Conservation (phyloP, 225 moss, liverwort and hornwort species). For the Pseudisothecium myosuroides region DNA sequence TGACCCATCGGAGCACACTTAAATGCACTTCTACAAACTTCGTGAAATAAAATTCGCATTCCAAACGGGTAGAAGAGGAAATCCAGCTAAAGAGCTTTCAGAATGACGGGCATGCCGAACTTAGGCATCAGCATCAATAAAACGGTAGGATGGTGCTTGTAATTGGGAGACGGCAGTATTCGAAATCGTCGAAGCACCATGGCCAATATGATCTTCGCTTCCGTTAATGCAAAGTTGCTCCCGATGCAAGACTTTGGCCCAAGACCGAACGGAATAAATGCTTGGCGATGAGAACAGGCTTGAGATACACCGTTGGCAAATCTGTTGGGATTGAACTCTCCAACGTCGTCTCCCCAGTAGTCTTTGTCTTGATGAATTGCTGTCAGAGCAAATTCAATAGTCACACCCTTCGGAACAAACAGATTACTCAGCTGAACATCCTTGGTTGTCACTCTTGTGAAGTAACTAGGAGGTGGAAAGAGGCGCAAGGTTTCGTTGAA, state of each 20-base stretch:
- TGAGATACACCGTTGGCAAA: not conserved
- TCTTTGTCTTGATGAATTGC: constrained; percentile 28
- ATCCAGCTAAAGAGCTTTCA: not conserved
- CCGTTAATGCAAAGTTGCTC: constrained; percentile 43
- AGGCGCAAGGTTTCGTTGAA: not conserved
- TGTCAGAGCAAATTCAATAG: constrained; percentile 13
- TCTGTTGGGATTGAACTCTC: not conserved
- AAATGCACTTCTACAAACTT: not conserved
- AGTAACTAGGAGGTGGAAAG: not conserved
- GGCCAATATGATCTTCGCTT: constrained; percentile 36
- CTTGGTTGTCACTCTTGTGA: not conserved
- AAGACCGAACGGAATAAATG: constrained; percentile 37
- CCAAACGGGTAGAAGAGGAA: too few species aligned
- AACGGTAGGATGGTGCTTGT: constrained; percentile 19
- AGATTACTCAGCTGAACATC: constrained; percentile 27
- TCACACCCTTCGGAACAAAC: constrained; percentile 37
- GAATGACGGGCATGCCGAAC: not conserved
- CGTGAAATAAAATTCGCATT: not conserved
- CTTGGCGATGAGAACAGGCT: constrained; percentile 18
- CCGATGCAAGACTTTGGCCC: constrained; percentile 58
- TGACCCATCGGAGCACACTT: not conserved
- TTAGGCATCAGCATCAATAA: not conserved
- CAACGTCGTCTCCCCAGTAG: not conserved
- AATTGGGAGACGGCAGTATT: constrained; percentile 20
- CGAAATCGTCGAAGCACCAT: constrained; percentile 37